Base-by-base conservation (phyloP, 495 filamentous ascomycete genomes). In the Aspergillus panamensis region DNA sequence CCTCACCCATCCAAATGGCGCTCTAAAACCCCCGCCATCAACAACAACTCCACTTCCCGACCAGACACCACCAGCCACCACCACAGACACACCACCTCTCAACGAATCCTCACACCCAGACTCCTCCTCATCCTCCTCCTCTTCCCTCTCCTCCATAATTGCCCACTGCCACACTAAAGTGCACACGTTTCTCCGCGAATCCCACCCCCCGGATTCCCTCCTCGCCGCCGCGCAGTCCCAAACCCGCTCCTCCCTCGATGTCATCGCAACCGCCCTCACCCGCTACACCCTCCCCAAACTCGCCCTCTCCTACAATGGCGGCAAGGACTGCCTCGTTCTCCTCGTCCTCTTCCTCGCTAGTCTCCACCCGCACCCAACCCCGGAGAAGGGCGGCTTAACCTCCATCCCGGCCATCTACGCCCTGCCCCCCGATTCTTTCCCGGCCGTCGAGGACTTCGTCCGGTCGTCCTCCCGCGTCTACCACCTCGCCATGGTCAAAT, bases 261-360 rank as follows among this genome's bases (percentile, higher is more conserved):
- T 96, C 13, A 82, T 96, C 29, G 75, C 82, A 48, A 80, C 87
- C 56, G 89, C 91, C 2, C 73, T 97, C 54, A 66, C 78, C 51
- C 75, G 76, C 62, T 97, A 96, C 68, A 79, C 80, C 81, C 82
- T 87, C 53, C 77, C 86, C 48, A 81, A 95, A 62, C 78, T 97
- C 47, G 91, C 93, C 9, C 78, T 98, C 57, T 95, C 95, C 48
- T 98, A 96, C 69, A 98, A 98, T 63, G 94, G 94, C 74, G 94
- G 94, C 44, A 98, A 98, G 71, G 94, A 98, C 82, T 98, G 94
- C 66, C 85, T 97, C 21, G 90, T 96, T 55, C 84, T 97, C 9
- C 80, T 97, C n/a, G 77, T 97, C 62, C 79, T 97, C 57, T 90
- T 93, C 72, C 84, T 97, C 63, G 84, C 86, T 59, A 82, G 84